Conservation (phyloP, 2,329 filamentous ascomycete genomes). For the Pestalotiopsis sp. region DNA sequence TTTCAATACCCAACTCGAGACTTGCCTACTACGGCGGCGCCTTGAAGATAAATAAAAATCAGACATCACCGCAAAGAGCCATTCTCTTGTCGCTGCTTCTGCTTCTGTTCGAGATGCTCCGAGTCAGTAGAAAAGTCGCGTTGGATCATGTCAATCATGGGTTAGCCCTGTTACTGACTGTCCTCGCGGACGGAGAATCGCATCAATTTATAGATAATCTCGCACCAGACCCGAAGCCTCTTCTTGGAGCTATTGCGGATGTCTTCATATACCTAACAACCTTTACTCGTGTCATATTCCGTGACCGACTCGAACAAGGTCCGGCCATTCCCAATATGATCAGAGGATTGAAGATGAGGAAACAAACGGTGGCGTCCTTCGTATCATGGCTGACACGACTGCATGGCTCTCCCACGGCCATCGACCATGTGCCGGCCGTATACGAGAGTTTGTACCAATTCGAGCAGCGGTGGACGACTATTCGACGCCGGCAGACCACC, state of each 20-base stretch:
- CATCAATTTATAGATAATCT: conserved; percentile 17
- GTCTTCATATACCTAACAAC: conserved; percentile 23
- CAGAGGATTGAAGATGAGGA: conserved; percentile 20
- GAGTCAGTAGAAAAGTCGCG: conserved; percentile 32
- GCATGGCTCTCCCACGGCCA: conserved; percentile 6
- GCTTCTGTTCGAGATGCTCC: conserved; percentile 33
- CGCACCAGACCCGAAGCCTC: conserved; percentile 26
- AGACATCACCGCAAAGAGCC: conserved; percentile 29
- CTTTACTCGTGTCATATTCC: conserved; percentile 26
- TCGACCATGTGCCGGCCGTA: conserved; percentile 19
- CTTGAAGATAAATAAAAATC: conserved; percentile 31
- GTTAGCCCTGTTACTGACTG: conserved; percentile 32
- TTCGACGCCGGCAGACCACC: conserved; percentile 17
- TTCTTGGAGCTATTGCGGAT: conserved; percentile 25
- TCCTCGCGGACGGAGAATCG: conserved; percentile 29
- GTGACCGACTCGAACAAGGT: conserved; percentile 20
- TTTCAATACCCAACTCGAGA: conserved; percentile 57
- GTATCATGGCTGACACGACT: conserved; percentile 26
- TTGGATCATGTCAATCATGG: conserved; percentile 39
- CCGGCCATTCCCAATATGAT: conserved; percentile 26
- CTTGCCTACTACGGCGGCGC: conserved; percentile 37
- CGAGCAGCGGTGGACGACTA: conserved; percentile 22
- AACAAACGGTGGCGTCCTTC: conserved; percentile 29
- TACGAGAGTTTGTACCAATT: conserved; percentile 28
- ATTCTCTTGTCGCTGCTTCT: conserved; percentile 34